Base-by-base conservation (phyloP, 129 eudicot genomes). In the Pittosporum tobira region DNA sequence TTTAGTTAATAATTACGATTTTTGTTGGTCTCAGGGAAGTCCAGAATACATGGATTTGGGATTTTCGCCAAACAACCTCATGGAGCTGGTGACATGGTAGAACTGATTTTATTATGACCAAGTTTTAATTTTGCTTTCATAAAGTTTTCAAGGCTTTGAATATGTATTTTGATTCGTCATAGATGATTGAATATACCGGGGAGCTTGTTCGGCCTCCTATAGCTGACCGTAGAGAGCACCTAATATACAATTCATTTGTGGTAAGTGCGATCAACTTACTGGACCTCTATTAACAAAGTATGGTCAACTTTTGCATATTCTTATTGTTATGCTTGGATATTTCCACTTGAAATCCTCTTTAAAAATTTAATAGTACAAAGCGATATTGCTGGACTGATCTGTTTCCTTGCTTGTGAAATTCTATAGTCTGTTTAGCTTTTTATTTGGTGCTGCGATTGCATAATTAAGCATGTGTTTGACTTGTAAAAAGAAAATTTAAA, bases 11-110 rank as follows among this genome's bases (percentile, higher is more conserved):
- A n/a, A n/a, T 55, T 2, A n/a, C n/a, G 26, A 8, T 16, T 19
- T 31, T 56, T 56, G 38, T 51, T 61, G 57, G 62, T 28, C 52
- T 16, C 73, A 93, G 99, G 99, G 30, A 93, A 93, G 70, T 93
- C 99, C 63, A 83, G 78, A 65, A 87, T 93, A 64, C 99, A 93
- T 77, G 99, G 99, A 61, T 87, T 74, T 71, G 99, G 99, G 40
- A 82, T 93, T 59, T 87, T 93, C 55, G 69, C 99, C 2, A 93
- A 93, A 74, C 81, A 75, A 57, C 96, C 85, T 23, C 96, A 93
- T 74, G 72, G 66, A 77, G 96, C 99, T 25, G 99, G 99, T 65
- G 99, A 93, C 81, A 93, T 93, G 99, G 99, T 93, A 76, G 13
- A 29, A 2, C 27, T 59, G 34, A 43, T 46, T 51, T 63, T 25